Evolutionary conservation across 805 yeast species (phyloP), one percentile per base, ranked within the genome.

Genomic region (Saturnispora ahearnii): DNA sequence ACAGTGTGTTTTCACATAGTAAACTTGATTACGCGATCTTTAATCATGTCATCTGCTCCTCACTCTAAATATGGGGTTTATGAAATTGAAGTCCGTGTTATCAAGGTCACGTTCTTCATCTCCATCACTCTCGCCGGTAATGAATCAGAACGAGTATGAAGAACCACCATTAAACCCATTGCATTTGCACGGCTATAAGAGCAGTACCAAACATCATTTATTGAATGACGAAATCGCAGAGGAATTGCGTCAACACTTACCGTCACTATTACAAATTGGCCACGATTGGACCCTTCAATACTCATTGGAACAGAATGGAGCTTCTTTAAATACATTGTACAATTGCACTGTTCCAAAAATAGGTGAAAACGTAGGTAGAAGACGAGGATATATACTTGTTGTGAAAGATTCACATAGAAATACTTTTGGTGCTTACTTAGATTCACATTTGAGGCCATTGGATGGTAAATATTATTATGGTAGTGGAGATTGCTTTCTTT

Each of bases 401-500:
- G 72, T 93, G 5, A 74, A 74, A 61, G 98, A 93, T 61, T 68
- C 73, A 12, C 66, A 73, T 18, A 78, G 78, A 50, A 75, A 78
- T 28, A 65, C 78, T 41, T 89, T 90, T 68, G 97, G 97, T 0
- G 83, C 87, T 12, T 90, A 79, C 62, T 56, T 81, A 44, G 88
- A 88, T 63, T 96, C 87, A 57, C 72, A 76, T 49, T 73, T 86
- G 51, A 80, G 77, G 51, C 84, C 89, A 1, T 76, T 82, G 51
- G 95, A 87, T 45, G 77, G 77, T 45, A 79, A 78, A 58, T 73
- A 87, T 51, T 91, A 82, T 67, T 85, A 82, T 58, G 99, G 99
- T 0, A 90, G 90, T 66, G 96, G 97, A 0, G 96, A 91, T 64
- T 89, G 98, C 61, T 90, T 93, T 59, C 71, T 91, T 22, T 91